These are phyloP conservation scores for Lonicera japonica DNA, from an alignment of 129 eudicot genomes.

Conservation along the genomic window DNA sequence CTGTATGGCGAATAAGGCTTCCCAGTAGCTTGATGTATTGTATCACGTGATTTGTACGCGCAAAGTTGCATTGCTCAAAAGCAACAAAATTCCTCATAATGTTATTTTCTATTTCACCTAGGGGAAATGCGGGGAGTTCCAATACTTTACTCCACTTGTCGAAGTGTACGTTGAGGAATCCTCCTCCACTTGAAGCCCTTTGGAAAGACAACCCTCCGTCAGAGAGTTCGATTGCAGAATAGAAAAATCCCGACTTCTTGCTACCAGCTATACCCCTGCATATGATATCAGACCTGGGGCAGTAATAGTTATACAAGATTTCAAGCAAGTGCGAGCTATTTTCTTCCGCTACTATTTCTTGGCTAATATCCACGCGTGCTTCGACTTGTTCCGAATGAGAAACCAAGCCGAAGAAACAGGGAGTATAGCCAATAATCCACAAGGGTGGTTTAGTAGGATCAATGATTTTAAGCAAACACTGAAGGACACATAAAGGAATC, in stretches of 20 bases:
- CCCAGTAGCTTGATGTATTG: background rate
- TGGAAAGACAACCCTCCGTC: background rate
- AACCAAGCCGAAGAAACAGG: background rate
- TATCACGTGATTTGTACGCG: background rate
- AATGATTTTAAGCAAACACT: background rate
- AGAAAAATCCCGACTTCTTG: background rate
- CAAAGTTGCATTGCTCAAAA: background rate
- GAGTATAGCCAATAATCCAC: background rate
- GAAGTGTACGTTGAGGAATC: background rate
- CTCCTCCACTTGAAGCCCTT: too few species aligned
- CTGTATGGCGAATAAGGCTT: background rate
- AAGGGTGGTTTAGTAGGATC: background rate
- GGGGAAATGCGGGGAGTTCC: background rate
- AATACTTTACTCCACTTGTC: background rate
- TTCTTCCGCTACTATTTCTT: too few species aligned
- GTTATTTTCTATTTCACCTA: background rate
- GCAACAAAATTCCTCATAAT: conserved; percentile 6
- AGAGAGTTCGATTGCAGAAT: background rate
- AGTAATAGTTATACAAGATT: background rate
- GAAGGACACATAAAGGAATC: background rate
- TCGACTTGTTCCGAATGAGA: background rate
- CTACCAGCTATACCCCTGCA: too few species aligned
- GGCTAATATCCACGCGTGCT: background rate
- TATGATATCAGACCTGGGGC: background rate
- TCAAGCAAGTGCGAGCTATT: background rate